These are phyloP conservation scores for Funneliformis mosseae DNA, from an alignment of 192 early-diverging fungal species.

Conservation along the genomic window DNA sequence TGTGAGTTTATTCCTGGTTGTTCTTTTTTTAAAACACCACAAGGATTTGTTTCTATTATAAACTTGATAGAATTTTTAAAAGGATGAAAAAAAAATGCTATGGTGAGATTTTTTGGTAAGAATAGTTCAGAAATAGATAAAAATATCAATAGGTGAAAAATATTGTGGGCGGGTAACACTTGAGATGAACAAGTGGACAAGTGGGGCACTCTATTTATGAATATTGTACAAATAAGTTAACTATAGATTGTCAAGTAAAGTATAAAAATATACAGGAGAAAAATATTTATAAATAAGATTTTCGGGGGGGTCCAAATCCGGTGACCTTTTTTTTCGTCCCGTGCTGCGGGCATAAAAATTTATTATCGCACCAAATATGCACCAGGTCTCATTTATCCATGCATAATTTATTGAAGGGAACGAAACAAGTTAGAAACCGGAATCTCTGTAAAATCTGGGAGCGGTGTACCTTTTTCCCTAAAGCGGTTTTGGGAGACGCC, in stretches of 20 bases:
- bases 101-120: not conserved
- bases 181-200: not conserved
- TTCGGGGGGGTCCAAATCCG: not conserved
- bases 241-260: not conserved
- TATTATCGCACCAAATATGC: not conserved
- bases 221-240: not conserved
- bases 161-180: not conserved
- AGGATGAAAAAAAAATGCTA: not conserved
- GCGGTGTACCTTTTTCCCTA: not conserved
- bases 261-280: not conserved
- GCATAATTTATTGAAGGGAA: not conserved
- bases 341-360: not conserved
- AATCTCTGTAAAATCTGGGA: not conserved
- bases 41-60: slow-evolving; percentile 4
- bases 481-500: not conserved
- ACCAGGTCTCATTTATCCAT: not conserved
- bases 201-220: not conserved
- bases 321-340: not conserved
- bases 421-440: not conserved
- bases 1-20: slow-evolving; percentile 23
- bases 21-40: slow-evolving; percentile 16
- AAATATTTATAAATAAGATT: not conserved
- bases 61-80: not conserved
- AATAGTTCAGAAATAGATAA: not conserved
- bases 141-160: not conserved